Percentiles rank a stretch among this genome's conserved stretches.
Conservation (phyloP, 2,329 filamentous ascomycete species). For the Alternaria atra region DNA sequence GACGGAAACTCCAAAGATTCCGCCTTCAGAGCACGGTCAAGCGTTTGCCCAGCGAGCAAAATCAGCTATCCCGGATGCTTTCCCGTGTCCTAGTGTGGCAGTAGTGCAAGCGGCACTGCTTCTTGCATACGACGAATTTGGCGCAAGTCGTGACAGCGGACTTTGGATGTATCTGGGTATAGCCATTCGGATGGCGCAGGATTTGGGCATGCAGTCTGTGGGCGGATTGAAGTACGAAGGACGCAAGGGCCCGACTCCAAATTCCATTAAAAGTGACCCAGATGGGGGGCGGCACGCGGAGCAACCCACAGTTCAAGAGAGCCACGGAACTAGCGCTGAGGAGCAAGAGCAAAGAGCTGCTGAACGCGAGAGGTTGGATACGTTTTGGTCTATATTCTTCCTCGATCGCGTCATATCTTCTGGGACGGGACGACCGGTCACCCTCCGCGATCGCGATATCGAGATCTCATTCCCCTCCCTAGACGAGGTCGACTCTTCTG, state of each 20-base stretch:
- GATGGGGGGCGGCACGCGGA: slow-evolving; percentile 52
- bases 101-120: slow-evolving; percentile 85
- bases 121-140: slow-evolving; percentile 89
- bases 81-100: slow-evolving; percentile 81
- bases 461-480: slow-evolving; percentile 75
- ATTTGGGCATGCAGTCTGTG: slow-evolving; percentile 81
- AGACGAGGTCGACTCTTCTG: slow-evolving; percentile 63
- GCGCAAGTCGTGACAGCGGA: slow-evolving; percentile 85
- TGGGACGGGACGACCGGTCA: slow-evolving; percentile 84
- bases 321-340: slow-evolving; percentile 45
- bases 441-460: slow-evolving; percentile 83
- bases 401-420: slow-evolving; percentile 88
- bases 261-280: slow-evolving; percentile 57
- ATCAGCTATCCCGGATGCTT: slow-evolving; percentile 81
- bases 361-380: slow-evolving; percentile 84
- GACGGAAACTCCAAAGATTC: slow-evolving; percentile 31
- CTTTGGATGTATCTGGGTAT: slow-evolving; percentile 94
- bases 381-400: slow-evolving; percentile 90
- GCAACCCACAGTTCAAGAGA: slow-evolving; percentile 59
- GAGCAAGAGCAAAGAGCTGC: slow-evolving; percentile 68
- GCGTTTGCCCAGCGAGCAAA: slow-evolving; percentile 84
- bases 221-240: slow-evolving; percentile 73
- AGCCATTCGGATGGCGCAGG: slow-evolving; percentile 82
- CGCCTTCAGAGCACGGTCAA: slow-evolving; percentile 73
- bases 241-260: slow-evolving; percentile 64